phyloP scores from a whole-genome alignment of 495 filamentous ascomycete species.

The Talaromyces liani region DNA sequence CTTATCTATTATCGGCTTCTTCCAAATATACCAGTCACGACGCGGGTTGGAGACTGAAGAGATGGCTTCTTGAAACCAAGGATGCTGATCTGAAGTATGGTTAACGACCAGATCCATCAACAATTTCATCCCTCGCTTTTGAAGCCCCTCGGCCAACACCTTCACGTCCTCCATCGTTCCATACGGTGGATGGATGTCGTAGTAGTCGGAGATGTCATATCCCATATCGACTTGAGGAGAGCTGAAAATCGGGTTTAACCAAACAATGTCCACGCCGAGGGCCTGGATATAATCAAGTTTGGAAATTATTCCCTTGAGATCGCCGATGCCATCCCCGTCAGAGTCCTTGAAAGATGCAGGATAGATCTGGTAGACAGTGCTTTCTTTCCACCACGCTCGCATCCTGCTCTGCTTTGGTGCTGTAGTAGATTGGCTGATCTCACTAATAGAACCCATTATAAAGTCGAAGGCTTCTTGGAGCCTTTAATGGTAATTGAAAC shows the following conservation, averaged over 20 bases:
- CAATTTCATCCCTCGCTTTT: conserved; percentile 49
- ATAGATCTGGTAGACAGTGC: conserved; percentile 23
- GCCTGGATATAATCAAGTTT: conserved; percentile 53
- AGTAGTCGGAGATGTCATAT: conserved; percentile 54
- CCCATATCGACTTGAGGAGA: conserved; percentile 40
- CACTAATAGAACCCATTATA: too few relatives aligned
- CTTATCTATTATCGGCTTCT: conserved; percentile 29
- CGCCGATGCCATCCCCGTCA: conserved; percentile 57
- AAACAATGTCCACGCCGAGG: conserved; percentile 55
- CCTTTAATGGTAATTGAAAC: too few relatives aligned
- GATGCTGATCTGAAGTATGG: conserved; percentile 51
- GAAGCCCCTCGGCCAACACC: conserved; percentile 34
- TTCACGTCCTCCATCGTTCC: conserved; percentile 51
- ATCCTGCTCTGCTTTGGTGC: too few relatives aligned
- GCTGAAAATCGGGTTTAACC: conserved; percentile 55
- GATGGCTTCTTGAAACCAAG: conserved; percentile 56
- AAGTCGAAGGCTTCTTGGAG: too few relatives aligned
- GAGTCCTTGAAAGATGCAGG: conserved; percentile 48
- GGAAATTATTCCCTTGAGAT: conserved; percentile 53
- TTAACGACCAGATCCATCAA: conserved; percentile 53
- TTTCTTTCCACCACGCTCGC: conserved; percentile 21
- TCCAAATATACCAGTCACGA: conserved; percentile 62
- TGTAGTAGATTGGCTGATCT: too few relatives aligned
- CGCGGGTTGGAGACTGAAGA: conserved; percentile 42
- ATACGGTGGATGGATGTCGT: conserved; percentile 44